Evolutionary conservation across 2,329 filamentous ascomycete species (phyloP), one percentile per base, ranked within the genome.

Genomic region (Monosporascus sp.): DNA sequence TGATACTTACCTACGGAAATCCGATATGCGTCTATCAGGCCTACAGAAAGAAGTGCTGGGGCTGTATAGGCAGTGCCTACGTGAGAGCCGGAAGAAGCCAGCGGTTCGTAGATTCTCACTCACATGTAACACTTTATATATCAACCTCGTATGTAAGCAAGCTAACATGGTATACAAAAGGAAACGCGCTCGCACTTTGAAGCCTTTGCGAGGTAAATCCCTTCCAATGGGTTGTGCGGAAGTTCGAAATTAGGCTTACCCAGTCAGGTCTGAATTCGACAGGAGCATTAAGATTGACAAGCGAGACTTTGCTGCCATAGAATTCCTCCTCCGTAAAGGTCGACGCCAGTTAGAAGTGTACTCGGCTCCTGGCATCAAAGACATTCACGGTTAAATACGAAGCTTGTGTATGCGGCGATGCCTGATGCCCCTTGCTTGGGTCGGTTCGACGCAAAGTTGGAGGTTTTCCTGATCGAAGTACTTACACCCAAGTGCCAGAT

Each of bases 21-120:
- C 35, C 20, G 62, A 52, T 37, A 74, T 74, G 74, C 80, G 84
- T 63, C 76, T 92, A 26, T 96, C 92, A 7, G 94, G 94, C 37
- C 77, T 97, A n/a, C 93, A 97, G 69, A 87, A 83, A 64, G 91
- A 96, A 65, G 93, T 97, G 3, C 72, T 97, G 50, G 79, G 85
- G 37, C 81, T 99, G 16, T 99, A 97, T 70, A 85, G 93, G 54
- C 82, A 85, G 67, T 97, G 93, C 65, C 76, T 99, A 26, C 84
- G 92, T 55, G 89, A 89, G 65, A 85, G 87, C 55, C 83, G 87
- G 55, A 86, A 85, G 65, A 97, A 99, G 70, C 91, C 92, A 49
- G 68, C 73, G 63, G 90, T 93, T 70, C 63, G 78, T 65, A 20
- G n/a, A 26, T 24, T 62, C 43, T 37, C 48, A 6, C 11, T 44